These are phyloP conservation scores for Pseudocercospora pini-densiflorae DNA, from an alignment of 2,329 filamentous ascomycete species.

Conservation along the genomic window DNA sequence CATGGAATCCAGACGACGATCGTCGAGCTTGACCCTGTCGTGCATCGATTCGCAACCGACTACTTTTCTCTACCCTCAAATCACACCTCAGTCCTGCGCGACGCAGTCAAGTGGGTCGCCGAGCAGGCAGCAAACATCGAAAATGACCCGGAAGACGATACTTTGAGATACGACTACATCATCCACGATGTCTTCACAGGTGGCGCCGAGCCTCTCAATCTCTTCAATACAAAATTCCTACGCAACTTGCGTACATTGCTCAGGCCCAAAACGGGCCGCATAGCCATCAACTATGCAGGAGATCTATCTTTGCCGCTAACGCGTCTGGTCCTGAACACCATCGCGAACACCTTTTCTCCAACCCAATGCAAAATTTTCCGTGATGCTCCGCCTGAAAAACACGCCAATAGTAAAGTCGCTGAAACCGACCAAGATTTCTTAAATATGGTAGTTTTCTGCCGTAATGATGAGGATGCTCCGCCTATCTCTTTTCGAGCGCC, in stretches of 20 bases:
- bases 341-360: constrained; percentile 69
- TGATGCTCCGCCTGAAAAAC: constrained; percentile 61
- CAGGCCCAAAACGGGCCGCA: constrained; percentile 71
- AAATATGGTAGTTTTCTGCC: constrained; percentile 96
- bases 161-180: constrained; percentile 76
- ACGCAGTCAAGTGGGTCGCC: constrained; percentile 73
- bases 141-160: background rate
- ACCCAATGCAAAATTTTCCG: constrained; percentile 80
- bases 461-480: constrained; percentile 56
- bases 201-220: constrained; percentile 82
- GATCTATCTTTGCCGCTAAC: constrained; percentile 80
- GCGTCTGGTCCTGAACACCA: constrained; percentile 79
- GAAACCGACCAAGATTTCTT: constrained; percentile 66
- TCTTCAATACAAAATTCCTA: constrained; percentile 89
- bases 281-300: constrained; percentile 96
- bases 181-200: constrained; percentile 98
- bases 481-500: constrained; percentile 67
- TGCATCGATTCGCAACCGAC: constrained; percentile 78
- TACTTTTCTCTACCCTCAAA: constrained; percentile 82
- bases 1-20: constrained; percentile 93
- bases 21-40: constrained; percentile 90
- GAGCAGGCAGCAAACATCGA: constrained; percentile 47
- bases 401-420: constrained; percentile 22
- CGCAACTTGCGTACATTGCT: constrained; percentile 71
- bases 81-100: constrained; percentile 78